Base-by-base conservation (phyloP, 2,329 filamentous ascomycete genomes). In the Ceratocystis albifundus region DNA sequence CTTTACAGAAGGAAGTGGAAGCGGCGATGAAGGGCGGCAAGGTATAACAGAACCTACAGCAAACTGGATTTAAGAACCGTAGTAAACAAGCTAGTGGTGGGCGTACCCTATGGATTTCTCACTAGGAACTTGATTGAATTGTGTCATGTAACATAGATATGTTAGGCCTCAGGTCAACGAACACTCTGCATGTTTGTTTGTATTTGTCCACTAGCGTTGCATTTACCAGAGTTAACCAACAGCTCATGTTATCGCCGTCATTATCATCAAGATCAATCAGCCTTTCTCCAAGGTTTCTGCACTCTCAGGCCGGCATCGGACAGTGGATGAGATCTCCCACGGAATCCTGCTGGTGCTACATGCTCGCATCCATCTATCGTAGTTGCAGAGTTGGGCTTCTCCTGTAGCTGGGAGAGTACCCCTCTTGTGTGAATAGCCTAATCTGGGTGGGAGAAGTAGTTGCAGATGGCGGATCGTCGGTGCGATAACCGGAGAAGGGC, bases 1-100 rank as follows among this genome's bases (percentile, higher is more conserved):
- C 85, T 25, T 75, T 93, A 69, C 88, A 90, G 75, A 82, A 82
- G 72, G 89, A 93, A 72, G 88, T 93, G 48, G 88, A 93, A 75
- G 87, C 83, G 22, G 66, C 66, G 7, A 65, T 68, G 57, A 65
- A 65, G 59, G 66, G 66, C 17, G 36, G 48, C 36, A 65, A 57
- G 30, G 48, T 22, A 22, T 50, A 50, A 22, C 4, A 50, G 10
- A 41, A 41, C 36, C 12, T 41, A 15, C 36, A 41, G 36, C 10
- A 41, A 41, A 41, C 36, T 41, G 15, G 36, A 41, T 41, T 41
- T 41, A 41, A 41, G 36, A 41, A 10, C 36, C 36, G 36, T 41
- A 41, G 36, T 15, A 41, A 41, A 41, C 36, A 41, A 15, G 36
- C 36, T 41, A 41, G 36, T 41, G 10, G 36, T 12, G 36, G 36